Conservation (phyloP, 768 basidiomycete species). For the Cystofilobasidium capitatum region DNA sequence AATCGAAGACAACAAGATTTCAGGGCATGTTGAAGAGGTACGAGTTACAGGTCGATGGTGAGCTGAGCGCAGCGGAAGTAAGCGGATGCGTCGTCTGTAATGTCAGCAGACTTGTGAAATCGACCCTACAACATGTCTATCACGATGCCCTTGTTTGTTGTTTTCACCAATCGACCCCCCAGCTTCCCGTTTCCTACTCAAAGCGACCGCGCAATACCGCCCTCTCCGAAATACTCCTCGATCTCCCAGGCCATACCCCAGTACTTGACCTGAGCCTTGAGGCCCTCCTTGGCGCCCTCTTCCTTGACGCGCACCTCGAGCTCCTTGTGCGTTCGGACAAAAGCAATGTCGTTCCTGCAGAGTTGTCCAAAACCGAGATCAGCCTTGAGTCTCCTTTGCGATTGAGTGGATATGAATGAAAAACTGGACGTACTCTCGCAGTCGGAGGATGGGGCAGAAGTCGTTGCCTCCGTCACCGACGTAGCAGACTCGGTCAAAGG, state of each 20-base stretch:
- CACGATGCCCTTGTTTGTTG: too few relatives aligned
- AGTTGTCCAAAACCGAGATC: neutral
- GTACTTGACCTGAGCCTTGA: slow-evolving; percentile 63
- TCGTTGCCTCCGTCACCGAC: slow-evolving; percentile 93
- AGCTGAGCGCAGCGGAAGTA: too few relatives aligned
- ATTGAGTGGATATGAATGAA: slow-evolving; percentile 9
- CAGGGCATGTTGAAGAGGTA: neutral
- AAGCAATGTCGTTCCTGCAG: slow-evolving; percentile 65
- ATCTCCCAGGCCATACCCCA: slow-evolving; percentile 97
- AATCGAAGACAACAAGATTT: slow-evolving; percentile 83
- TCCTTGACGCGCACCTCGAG: slow-evolving; percentile 65
- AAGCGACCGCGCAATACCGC: slow-evolving; percentile 20
- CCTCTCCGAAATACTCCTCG: slow-evolving; percentile 60
- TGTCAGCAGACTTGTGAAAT: too few relatives aligned
- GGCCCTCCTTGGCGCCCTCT: slow-evolving; percentile 56
- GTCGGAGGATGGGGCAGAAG: slow-evolving; percentile 78
- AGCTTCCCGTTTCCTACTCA: too few relatives aligned
- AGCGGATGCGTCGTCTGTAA: too few relatives aligned
- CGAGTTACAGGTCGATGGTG: neutral
- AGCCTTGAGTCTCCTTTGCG: neutral
- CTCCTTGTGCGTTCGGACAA: slow-evolving; percentile 69
- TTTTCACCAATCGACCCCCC: too few relatives aligned
- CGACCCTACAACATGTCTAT: too few relatives aligned
- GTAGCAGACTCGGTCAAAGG: slow-evolving; percentile 72
- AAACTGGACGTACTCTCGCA: slow-evolving; percentile 51